Percentiles rank a stretch among this genome's conserved stretches.
These are phyloP conservation scores for Coemansia sp. DNA, from an alignment of 192 early-diverging fungal genomes.

Conservation along the genomic window DNA sequence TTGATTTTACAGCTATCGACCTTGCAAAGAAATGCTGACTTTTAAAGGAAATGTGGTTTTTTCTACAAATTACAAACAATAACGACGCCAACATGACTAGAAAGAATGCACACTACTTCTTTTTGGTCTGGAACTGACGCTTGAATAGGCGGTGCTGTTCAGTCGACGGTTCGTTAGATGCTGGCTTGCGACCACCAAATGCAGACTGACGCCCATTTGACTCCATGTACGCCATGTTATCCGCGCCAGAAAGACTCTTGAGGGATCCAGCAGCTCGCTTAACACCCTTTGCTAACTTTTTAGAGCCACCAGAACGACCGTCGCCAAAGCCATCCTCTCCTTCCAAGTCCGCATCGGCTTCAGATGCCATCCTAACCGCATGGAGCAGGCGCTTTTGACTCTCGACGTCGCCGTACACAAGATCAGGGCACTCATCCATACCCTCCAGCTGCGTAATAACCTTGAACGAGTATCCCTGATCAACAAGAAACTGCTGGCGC, in stretches of 20 bases:
- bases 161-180: conserved; percentile 38
- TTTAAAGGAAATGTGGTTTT: no score
- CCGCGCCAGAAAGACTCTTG: conserved; percentile 84
- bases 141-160: conserved; percentile 71
- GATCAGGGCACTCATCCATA: conserved; percentile 74
- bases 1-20: not conserved
- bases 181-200: conserved; percentile 39
- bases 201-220: conserved; percentile 24
- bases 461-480: conserved; percentile 99
- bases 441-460: conserved; percentile 96
- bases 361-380: conserved; percentile 76
- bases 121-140: conserved; percentile 60
- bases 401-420: conserved; percentile 72
- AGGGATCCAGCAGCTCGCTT: conserved; percentile 64
- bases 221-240: conserved; percentile 95
- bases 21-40: no score
- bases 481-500: conserved; percentile 98
- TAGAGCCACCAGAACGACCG: conserved; percentile 37
- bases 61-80: no score
- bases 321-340: conserved; percentile 61
- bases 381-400: conserved; percentile 86
- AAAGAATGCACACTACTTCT: conserved; percentile 9
- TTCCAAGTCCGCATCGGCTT: conserved; percentile 58
- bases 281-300: conserved; percentile 28
- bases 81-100: not conserved